phyloP scores from a whole-genome alignment of 352 stramenopile genomes.

The Phytophthora tentaculata region DNA sequence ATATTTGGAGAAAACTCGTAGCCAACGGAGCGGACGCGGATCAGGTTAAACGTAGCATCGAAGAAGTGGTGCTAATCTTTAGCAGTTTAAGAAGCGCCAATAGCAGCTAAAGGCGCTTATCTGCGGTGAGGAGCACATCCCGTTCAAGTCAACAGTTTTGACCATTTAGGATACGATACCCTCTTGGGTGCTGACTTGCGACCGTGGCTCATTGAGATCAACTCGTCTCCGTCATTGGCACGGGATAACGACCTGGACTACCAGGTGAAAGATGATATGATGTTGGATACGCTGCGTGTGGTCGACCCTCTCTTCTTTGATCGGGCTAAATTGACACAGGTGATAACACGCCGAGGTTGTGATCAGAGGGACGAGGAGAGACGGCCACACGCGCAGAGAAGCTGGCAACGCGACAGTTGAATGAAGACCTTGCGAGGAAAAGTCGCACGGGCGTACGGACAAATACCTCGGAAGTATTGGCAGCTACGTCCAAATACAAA shows the following conservation, averaged over 20 bases:
- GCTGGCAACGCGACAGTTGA: no score
- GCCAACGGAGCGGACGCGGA: no score
- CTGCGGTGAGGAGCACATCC: slow-evolving; percentile 89
- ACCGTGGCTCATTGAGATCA: slow-evolving; percentile 97
- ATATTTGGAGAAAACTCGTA: no score
- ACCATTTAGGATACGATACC: slow-evolving; percentile 96
- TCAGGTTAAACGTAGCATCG: no score
- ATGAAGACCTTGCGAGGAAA: no score
- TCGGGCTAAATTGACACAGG: slow-evolving; percentile 62
- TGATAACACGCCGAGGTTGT: slow-evolving; percentile 68
- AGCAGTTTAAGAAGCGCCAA: no score
- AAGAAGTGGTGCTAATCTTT: slow-evolving; percentile 80
- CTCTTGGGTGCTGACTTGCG: slow-evolving; percentile 90
- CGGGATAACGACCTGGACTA: slow-evolving; percentile 88
- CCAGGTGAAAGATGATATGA: neutral
- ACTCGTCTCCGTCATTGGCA: slow-evolving; percentile 93
- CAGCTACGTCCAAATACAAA: slow-evolving; percentile 43
- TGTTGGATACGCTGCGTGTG: slow-evolving; percentile 80
- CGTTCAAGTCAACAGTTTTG: slow-evolving; percentile 93
- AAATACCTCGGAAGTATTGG: no score
- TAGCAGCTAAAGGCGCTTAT: slow-evolving; percentile 90
- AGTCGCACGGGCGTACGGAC: no score
- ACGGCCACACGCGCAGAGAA: slow-evolving; percentile 32
- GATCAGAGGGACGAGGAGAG: slow-evolving; percentile 62
- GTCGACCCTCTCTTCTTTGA: slow-evolving; percentile 89